phyloP scores from a whole-genome alignment of 768 basidiomycete genomes.

The Trametes elegans region DNA sequence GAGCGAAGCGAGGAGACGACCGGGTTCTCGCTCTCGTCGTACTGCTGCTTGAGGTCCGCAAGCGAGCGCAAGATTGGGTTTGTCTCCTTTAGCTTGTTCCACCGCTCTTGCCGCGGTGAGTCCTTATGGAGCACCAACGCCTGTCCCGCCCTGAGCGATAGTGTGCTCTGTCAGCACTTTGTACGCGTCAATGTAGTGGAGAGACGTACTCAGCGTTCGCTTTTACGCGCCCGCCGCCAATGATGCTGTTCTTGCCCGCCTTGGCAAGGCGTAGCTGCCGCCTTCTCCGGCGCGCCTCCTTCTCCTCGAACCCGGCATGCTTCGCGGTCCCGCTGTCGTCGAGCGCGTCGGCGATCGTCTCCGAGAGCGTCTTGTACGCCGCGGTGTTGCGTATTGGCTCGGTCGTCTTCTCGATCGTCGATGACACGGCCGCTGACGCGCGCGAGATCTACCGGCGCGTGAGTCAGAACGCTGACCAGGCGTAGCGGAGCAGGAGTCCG shows the following conservation, averaged over 20 bases:
- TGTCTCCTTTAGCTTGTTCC: constrained; percentile 76
- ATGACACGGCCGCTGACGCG: constrained; percentile 83
- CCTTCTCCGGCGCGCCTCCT: constrained; percentile 80
- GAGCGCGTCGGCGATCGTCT: constrained; percentile 87
- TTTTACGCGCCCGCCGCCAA: constrained; percentile 47
- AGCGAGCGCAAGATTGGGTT: constrained; percentile 72
- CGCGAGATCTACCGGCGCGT: constrained; percentile 63
- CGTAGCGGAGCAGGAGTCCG: not conserved
- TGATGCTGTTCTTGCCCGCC: constrained; percentile 69
- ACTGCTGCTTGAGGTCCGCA: constrained; percentile 60
- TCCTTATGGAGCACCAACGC: constrained; percentile 84
- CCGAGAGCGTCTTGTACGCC: constrained; percentile 89
- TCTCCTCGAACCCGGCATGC: constrained; percentile 95
- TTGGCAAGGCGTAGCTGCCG: constrained; percentile 81
- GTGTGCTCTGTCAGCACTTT: not conserved
- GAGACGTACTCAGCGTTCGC: constrained; percentile 78
- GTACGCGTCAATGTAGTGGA: not conserved
- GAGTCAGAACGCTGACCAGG: not conserved
- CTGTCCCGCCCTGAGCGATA: constrained; percentile 69
- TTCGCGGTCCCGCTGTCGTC: constrained; percentile 93
- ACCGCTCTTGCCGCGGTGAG: constrained; percentile 73
- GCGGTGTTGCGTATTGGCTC: constrained; percentile 97
- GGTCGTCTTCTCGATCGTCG: constrained; percentile 82
- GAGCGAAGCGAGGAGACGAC: constrained; percentile 76
- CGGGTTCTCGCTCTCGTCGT: constrained; percentile 92